Base-by-base conservation (phyloP, 306 rosid genomes). In the Biancaea sappan region DNA sequence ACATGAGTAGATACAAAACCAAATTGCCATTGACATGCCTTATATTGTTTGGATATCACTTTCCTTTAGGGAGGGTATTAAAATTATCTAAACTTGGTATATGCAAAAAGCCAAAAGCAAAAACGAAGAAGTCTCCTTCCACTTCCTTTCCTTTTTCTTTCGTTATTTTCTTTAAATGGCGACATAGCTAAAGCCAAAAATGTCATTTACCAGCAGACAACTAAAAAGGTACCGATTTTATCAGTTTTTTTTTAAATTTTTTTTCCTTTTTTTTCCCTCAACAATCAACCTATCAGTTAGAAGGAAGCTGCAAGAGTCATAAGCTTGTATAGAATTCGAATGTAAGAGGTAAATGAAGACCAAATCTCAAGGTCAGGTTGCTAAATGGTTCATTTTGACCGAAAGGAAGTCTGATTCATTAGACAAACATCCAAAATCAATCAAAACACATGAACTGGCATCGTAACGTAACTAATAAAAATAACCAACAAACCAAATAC, bases 401-500 rank as follows among this genome's bases (percentile, higher is more conserved):
- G 34, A 58, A 29, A 29, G 40, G 18, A 18, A 13, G 35, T 18
- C 31, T 6, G 1, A 37, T 9, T 38, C 63, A 7, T 14, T 6
- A 28, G 35, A 57, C 38, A 58, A 32, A 69, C 61, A 22, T 37
- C 5, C 51, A 57, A 1, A 28, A 40, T 57, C 12, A 50, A 74
- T 26, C 16, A 50, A 38, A 59, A 10, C 48, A 43, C 19, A 47
- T 43, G 35, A 81, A 32, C 8, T 16, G 19, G 6, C 6, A n/a
- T 34, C 38, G 52, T 5, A 52, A 53, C 22, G 60, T 26, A 53
- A 9, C 5, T 25, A 0, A 24, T 19, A 25, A 31, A 12, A n/a
- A n/a, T n/a, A n/a, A n/a, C n/a, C n/a, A n/a, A n/a, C n/a, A n/a
- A 46, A 48, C 16, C 11, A 66, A 65, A 29, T 63, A 91, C 97